Conservation (phyloP, 2,329 filamentous ascomycete genomes). For the Sclerotinia spermophila region DNA sequence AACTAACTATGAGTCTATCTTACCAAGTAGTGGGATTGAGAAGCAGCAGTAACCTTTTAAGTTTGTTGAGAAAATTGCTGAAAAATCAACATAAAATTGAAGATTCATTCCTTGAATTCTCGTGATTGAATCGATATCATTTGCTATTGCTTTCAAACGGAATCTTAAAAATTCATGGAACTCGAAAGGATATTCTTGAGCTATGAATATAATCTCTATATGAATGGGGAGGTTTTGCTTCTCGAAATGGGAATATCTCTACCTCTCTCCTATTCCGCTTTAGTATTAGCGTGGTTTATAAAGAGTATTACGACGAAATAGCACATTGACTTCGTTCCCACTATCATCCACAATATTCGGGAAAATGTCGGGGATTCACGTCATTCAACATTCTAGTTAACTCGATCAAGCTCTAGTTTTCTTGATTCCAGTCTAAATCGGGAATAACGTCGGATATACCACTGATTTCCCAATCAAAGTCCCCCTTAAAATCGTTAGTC, state of each 20-base stretch:
- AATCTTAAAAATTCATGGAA: neutral
- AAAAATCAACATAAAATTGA: neutral
- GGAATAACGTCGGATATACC: too few species aligned
- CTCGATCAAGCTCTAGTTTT: too few species aligned
- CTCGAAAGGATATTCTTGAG: neutral
- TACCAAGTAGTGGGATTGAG: too few species aligned
- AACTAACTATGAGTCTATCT: too few species aligned
- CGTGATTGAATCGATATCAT: neutral
- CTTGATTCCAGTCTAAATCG: too few species aligned
- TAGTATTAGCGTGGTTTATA: neutral
- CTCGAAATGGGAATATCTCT: neutral
- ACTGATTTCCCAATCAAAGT: too few species aligned
- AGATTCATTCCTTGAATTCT: neutral
- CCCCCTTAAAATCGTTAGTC: neutral
- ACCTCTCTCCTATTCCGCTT: neutral
- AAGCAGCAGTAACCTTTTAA: neutral
- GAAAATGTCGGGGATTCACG: too few species aligned
- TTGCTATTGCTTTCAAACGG: neutral
- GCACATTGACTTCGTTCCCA: too few species aligned
- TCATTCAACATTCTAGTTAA: too few species aligned
- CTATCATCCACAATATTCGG: too few species aligned
- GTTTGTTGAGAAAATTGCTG: neutral
- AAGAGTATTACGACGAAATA: too few species aligned
- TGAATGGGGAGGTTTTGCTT: neutral
- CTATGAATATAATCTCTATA: neutral